These are phyloP conservation scores for Clitopilus passeckerianus DNA, from an alignment of 768 basidiomycete species.

Conservation along the genomic window DNA sequence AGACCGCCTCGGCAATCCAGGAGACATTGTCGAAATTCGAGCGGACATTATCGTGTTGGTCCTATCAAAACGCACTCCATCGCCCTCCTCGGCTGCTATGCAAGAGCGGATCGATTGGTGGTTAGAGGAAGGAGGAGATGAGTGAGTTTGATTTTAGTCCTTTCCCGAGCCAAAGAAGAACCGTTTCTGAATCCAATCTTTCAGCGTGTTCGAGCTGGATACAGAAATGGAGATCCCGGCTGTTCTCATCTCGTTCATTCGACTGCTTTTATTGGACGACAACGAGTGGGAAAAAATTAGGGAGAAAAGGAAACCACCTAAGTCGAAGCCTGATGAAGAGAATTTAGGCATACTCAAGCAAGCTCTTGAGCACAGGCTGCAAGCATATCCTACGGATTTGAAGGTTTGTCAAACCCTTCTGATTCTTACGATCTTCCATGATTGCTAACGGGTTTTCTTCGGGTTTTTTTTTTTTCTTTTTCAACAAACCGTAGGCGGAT, in stretches of 20 bases:
- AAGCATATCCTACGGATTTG: conserved; percentile 52
- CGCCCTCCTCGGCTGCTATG: conserved; percentile 17
- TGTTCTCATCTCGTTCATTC: conserved; percentile 58
- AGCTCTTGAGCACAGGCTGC: conserved; percentile 46
- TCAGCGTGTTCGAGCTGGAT: conserved; percentile 56
- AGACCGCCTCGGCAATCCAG: conserved; percentile 61
- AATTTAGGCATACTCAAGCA: conserved; percentile 42
- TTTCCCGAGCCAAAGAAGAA: background rate
- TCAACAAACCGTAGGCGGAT: conserved; percentile 29
- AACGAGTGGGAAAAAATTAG: conserved; percentile 57
- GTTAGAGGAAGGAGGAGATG: conserved; percentile 87
- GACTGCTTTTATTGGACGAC: conserved; percentile 51
- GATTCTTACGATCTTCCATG: background rate
- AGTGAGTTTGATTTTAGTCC: conserved; percentile 45
- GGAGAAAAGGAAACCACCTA: conserved; percentile 69
- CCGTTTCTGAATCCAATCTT: background rate
- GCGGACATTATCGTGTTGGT: conserved; percentile 62
- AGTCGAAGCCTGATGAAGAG: conserved; percentile 51
- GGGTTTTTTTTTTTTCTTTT: too few relatives aligned
- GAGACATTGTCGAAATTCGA: conserved; percentile 72
- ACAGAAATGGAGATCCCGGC: conserved; percentile 46
- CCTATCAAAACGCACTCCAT: conserved; percentile 18
- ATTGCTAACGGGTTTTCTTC: background rate
- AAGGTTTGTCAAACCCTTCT: conserved; percentile 34
- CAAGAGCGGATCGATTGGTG: conserved; percentile 86